Conservation (phyloP, 331 rosid species). For the Erythrophleum ivorense region DNA sequence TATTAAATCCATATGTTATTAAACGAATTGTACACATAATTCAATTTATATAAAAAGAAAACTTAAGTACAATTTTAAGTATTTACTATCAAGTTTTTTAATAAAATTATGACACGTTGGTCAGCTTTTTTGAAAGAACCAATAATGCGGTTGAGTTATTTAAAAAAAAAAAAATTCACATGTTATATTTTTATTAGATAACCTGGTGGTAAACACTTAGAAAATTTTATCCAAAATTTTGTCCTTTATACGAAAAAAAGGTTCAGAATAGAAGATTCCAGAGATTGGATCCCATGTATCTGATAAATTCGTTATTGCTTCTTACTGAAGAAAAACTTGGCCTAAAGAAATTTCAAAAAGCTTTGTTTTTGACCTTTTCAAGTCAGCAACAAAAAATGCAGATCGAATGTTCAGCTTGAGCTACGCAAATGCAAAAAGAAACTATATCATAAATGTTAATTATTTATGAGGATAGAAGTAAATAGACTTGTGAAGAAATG, state of each 20-base stretch:
- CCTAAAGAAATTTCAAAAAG: background rate
- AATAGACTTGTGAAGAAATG: background rate
- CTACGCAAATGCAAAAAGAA: background rate
- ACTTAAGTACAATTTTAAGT: background rate
- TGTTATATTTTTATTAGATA: background rate
- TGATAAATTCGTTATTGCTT: conserved; percentile 6
- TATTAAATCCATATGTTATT: background rate
- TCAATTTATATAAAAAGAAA: too few relatives aligned
- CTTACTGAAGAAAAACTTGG: background rate
- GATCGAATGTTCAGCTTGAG: conserved; percentile 13
- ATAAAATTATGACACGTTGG: background rate
- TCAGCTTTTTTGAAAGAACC: background rate
- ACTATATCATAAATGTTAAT: background rate
- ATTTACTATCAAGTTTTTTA: background rate
- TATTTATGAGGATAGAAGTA: background rate
- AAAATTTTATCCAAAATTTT: background rate
- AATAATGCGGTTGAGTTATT: background rate
- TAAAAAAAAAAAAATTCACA: background rate
- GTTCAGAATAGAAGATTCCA: background rate
- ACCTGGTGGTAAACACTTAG: background rate
- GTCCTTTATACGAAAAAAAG: background rate
- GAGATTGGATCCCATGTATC: background rate
- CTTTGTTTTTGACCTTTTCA: background rate
- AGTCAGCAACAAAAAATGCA: background rate
- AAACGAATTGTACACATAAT: conserved; percentile 9